phyloP scores from a whole-genome alignment of 108 stramenopile species.

The Fragilariopsis cylindrus region DNA sequence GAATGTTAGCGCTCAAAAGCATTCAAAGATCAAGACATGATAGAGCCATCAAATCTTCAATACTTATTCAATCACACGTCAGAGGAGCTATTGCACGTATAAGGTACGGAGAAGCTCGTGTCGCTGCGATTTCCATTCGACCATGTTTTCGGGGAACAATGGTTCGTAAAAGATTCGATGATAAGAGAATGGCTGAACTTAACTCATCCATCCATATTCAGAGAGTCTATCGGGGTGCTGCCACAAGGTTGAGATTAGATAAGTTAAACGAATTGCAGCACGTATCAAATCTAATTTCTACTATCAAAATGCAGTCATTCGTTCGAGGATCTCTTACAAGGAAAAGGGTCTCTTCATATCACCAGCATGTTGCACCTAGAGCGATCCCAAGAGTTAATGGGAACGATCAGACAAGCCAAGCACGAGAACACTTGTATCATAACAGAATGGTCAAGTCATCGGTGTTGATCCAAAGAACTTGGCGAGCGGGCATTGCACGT shows the following conservation, averaged over 20 bases:
- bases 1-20: slow-evolving; percentile 15
- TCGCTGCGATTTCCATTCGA: slow-evolving; percentile 16
- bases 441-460: neutral
- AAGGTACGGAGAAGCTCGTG: neutral
- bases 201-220: too few species aligned
- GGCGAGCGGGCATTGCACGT: neutral
- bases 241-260: neutral
- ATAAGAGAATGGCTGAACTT: neutral
- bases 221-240: too few species aligned
- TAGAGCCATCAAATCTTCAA: neutral
- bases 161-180: neutral
- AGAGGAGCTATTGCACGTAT: neutral
- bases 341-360: neutral
- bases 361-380: too few species aligned
- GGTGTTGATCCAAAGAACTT: neutral
- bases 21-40: neutral
- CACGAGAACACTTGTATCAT: slow-evolving; percentile 4
- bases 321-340: neutral
- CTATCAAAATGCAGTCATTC: neutral
- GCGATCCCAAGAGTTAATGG: neutral
- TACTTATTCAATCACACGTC: slow-evolving; percentile 8
- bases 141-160: neutral
- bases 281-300: neutral
- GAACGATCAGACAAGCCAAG: neutral
- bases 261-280: neutral